These are phyloP conservation scores for Mortierella sp. DNA, from an alignment of 371 early-diverging fungal genomes.

Conservation along the genomic window DNA sequence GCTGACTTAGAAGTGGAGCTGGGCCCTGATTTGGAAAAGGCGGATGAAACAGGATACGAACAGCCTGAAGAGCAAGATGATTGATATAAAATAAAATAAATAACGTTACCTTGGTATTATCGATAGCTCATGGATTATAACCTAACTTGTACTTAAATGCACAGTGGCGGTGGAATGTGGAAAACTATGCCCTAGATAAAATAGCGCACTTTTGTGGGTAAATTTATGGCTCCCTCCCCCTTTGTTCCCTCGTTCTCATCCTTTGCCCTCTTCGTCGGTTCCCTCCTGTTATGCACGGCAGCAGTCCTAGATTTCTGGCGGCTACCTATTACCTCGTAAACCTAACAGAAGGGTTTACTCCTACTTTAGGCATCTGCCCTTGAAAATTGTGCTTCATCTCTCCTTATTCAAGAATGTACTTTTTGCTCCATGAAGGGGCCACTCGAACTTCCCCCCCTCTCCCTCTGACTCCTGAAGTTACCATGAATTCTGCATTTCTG, in stretches of 20 bases:
- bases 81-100: neutral
- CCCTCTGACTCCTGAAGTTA: neutral
- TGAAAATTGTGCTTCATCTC: neutral
- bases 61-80: neutral
- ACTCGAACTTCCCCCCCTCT: neutral
- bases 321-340: neutral
- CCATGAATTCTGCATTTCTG: neutral
- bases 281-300: slow-evolving; percentile 11
- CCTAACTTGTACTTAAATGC: too few species aligned
- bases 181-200: too few species aligned
- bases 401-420: neutral
- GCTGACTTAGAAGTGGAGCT: neutral
- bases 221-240: neutral
- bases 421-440: neutral
- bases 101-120: too few species aligned
- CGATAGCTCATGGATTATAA: too few species aligned
- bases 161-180: too few species aligned
- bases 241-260: neutral
- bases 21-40: neutral
- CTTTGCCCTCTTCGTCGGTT: neutral
- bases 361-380: neutral
- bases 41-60: neutral
- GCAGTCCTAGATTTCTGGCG: neutral
- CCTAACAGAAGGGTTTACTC: neutral
- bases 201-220: neutral